Evolutionary conservation across 768 basidiomycete genomes (phyloP).

Genomic region (Gautieria morchelliformis): DNA sequence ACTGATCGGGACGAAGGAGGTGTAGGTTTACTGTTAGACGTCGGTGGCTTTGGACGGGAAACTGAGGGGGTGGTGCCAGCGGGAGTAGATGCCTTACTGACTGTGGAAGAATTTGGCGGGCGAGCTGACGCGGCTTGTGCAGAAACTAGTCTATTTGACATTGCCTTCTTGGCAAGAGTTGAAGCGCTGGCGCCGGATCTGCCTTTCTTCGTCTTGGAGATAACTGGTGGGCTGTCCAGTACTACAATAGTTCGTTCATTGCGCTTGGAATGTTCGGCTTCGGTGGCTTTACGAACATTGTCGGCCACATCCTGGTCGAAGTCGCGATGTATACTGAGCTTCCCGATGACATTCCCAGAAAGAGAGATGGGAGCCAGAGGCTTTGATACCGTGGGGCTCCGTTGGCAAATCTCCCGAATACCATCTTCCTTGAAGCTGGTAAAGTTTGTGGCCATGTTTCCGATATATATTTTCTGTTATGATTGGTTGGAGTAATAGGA

Average conservation of each 20-base stretch:
- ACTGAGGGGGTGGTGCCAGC: conserved; percentile 15
- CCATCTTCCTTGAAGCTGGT: conserved; percentile 3
- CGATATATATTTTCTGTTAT: conserved; percentile 28
- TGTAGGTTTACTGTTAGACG: conserved; percentile 13
- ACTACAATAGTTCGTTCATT: conserved; percentile 38
- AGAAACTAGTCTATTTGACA: conserved; percentile 9
- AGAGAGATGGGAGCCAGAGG: conserved; percentile 60
- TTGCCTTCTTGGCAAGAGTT: conserved; percentile 1
- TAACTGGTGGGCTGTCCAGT: conserved; percentile 28
- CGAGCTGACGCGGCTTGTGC: conserved; percentile 15
- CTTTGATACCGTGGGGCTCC: conserved; percentile 46
- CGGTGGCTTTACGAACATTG: conserved; percentile 31
- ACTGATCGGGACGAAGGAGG: conserved; percentile 22
- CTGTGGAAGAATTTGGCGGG: conserved; percentile 19
- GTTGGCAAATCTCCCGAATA: conserved; percentile 55
- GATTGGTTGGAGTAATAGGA: neutral
- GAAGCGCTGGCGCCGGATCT: conserved; percentile 19
- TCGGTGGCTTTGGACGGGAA: conserved; percentile 10
- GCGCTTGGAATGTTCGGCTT: conserved; percentile 34
- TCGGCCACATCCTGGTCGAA: conserved; percentile 34
- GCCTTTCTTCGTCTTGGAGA: conserved; percentile 27
- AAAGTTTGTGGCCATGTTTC: conserved; percentile 23
- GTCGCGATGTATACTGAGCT: conserved; percentile 57
- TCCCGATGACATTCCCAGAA: conserved; percentile 65
- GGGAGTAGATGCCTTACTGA: conserved; percentile 20